Percentiles rank a stretch among this genome's conserved stretches.
These are phyloP conservation scores for Mycena filopes DNA, from an alignment of 768 basidiomycete genomes.

Conservation along the genomic window DNA sequence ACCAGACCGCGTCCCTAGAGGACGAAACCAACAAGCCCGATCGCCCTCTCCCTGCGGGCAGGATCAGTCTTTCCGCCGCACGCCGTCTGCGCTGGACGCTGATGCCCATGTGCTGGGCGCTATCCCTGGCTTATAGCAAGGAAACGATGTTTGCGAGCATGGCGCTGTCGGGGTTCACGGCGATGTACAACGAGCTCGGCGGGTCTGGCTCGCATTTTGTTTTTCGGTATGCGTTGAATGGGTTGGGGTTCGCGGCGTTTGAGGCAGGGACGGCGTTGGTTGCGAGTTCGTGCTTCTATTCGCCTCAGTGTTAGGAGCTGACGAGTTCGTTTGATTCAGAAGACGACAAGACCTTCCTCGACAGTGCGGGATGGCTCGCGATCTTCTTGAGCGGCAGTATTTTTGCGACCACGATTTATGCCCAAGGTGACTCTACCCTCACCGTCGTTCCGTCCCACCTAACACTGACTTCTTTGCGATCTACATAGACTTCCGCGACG, in stretches of 20 bases:
- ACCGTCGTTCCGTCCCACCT: too few species aligned
- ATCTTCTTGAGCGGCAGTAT: slow-evolving; percentile 47
- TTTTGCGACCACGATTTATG: slow-evolving; percentile 54
- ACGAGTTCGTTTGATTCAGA: slow-evolving; percentile 21
- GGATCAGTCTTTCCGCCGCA: slow-evolving; percentile 38
- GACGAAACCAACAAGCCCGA: slow-evolving; percentile 47
- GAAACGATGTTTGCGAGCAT: slow-evolving; percentile 28
- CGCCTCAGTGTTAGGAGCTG: too few species aligned
- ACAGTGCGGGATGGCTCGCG: slow-evolving; percentile 41
- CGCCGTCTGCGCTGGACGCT: slow-evolving; percentile 44
- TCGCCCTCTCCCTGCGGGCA: slow-evolving; percentile 46
- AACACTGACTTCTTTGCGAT: not conserved
- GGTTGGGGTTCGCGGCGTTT: slow-evolving; percentile 31
- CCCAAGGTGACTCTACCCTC: slow-evolving; percentile 37
- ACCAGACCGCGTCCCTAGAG: slow-evolving; percentile 44
- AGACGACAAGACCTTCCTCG: slow-evolving; percentile 34
- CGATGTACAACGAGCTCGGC: slow-evolving; percentile 31
- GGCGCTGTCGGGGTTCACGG: slow-evolving; percentile 25
- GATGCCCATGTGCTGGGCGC: slow-evolving; percentile 38
- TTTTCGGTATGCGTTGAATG: slow-evolving; percentile 27
- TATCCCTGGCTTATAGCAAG: slow-evolving; percentile 28
- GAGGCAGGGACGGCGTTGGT: slow-evolving; percentile 33
- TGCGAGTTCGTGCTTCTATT: slow-evolving; percentile 23
- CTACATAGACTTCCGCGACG: slow-evolving; percentile 31
- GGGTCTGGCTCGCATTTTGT: slow-evolving; percentile 23